Evolutionary conservation across 306 rosid genomes (phyloP), one percentile per base, ranked within the genome.

Genomic region (Citrullus mucosospermus): DNA sequence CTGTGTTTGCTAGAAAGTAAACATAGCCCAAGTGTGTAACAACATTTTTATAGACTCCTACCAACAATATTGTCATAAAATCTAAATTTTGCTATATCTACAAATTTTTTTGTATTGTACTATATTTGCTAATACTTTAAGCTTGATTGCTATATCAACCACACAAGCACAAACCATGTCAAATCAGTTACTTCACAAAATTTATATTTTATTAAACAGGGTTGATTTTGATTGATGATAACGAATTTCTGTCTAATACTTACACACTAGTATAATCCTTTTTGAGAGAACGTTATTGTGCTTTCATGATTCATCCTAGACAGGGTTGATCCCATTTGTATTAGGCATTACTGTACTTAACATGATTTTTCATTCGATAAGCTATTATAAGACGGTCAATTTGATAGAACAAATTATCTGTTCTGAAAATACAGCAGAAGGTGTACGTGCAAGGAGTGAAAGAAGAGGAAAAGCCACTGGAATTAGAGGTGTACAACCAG

Each of bases 401-500:
- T 69, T 69, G 38, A 69, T 1, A 10, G n/a, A 44, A 44, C 10
- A 69, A 20, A 46, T 39, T 54, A 55, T 68, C 36, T 68, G 0
- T 25, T 48, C 5, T 71, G 41, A 14, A 71, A 44, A 76, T 43
- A 71, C 89, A 84, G 88, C 85, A 86, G 79, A 86, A 79, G 81
- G 88, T 88, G 76, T 80, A 75, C 28, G 86, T 88, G 62, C 81
- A 56, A 17, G 82, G 75, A 67, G 84, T 54, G 77, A 78, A 69
- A 83, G 79, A 78, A 65, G 75, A 82, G 72, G 79, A 81, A 30
- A 80, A 77, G 72, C 73, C 87, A 54, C 54, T 81, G 36, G 87
- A 83, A 74, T 48, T 86, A 65, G 87, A 86, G 75, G 87, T 84
- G 67, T 82, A 82, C 79, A 84, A 82, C 74, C 89, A 86, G 74